A percentile compares a stretch with the other conserved stretches of the same genome.
Evolutionary conservation across 345 rosid species (phyloP).

Genomic region (Moricandia moricandioides): DNA sequence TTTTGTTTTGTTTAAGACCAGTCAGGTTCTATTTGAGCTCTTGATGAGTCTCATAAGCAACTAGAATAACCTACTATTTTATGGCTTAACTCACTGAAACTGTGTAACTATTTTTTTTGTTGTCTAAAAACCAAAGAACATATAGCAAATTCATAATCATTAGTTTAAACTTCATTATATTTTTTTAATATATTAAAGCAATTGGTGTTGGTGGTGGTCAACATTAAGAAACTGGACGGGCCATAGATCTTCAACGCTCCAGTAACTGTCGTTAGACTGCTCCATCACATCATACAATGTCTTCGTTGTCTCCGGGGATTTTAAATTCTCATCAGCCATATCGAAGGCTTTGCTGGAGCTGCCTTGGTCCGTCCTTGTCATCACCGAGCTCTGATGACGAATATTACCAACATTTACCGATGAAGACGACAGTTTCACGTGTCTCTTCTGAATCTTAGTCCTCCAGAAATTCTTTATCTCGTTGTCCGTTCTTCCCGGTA

Average conservation of each 20-base stretch:
- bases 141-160: too few species aligned
- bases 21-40: too few species aligned
- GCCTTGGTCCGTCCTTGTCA: constrained; percentile 23
- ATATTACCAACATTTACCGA: neutral
- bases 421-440: constrained; percentile 39
- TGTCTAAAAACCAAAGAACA: too few species aligned
- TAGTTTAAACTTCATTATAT: neutral
- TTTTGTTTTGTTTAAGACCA: too few species aligned
- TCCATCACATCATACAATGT: constrained; percentile 20
- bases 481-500: constrained; percentile 97
- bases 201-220: constrained; percentile 5
- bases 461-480: constrained; percentile 98
- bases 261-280: constrained; percentile 57
- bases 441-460: constrained; percentile 89
- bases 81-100: too few species aligned
- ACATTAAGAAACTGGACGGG: constrained; percentile 64
- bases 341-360: constrained; percentile 22
- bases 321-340: constrained; percentile 4
- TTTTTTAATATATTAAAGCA: neutral
- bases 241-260: constrained; percentile 90
- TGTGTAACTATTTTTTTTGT: too few species aligned
- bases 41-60: too few species aligned
- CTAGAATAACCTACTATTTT: too few species aligned
- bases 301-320: neutral
- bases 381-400: constrained; percentile 22